A percentile compares a stretch with the other conserved stretches of the same genome.
Conservation (phyloP, 495 filamentous ascomycete genomes). For the Physcia stellaris region DNA sequence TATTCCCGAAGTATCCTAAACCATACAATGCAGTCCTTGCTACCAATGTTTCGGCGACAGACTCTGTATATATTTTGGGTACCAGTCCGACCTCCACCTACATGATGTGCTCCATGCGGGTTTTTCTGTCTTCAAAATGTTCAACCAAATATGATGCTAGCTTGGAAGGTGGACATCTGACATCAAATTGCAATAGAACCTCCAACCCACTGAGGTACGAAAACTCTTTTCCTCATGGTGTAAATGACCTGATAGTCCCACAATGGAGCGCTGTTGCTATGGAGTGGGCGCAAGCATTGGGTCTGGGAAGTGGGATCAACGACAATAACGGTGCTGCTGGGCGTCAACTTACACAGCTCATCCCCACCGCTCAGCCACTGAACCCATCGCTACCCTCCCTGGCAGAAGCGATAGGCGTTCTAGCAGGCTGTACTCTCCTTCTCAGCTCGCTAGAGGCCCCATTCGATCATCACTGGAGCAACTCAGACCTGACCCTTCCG, state of each 20-base stretch:
- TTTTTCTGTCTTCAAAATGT: constrained; percentile 43
- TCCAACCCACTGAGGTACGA: constrained; percentile 37
- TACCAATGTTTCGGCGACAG: constrained; percentile 23
- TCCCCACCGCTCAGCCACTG: constrained; percentile 20
- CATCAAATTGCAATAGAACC: constrained; percentile 42
- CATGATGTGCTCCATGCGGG: constrained; percentile 49
- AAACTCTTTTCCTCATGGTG: constrained; percentile 22
- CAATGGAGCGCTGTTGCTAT: constrained; percentile 49
- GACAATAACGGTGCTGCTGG: constrained; percentile 47
- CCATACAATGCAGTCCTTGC: constrained; percentile 55
- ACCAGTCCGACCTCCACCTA: constrained; percentile 33
- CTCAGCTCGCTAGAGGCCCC: constrained; percentile 37
- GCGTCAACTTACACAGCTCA: constrained; percentile 45
- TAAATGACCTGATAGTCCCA: constrained; percentile 15
- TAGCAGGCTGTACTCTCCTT: constrained; percentile 50
- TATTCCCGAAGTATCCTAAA: constrained; percentile 5
- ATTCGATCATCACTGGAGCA: constrained; percentile 45
- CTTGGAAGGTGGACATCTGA: constrained; percentile 37
- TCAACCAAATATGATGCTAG: constrained; percentile 47
- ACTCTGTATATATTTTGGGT: constrained; percentile 51
- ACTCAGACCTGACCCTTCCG: constrained; percentile 21
- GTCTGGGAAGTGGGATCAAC: constrained; percentile 44
- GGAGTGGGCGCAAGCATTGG: constrained; percentile 41
- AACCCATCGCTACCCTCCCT: constrained; percentile 41
- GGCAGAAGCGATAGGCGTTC: constrained; percentile 52